Evolutionary conservation across 306 rosid species (phyloP).

Genomic region (Pyrus bretschneideri): DNA sequence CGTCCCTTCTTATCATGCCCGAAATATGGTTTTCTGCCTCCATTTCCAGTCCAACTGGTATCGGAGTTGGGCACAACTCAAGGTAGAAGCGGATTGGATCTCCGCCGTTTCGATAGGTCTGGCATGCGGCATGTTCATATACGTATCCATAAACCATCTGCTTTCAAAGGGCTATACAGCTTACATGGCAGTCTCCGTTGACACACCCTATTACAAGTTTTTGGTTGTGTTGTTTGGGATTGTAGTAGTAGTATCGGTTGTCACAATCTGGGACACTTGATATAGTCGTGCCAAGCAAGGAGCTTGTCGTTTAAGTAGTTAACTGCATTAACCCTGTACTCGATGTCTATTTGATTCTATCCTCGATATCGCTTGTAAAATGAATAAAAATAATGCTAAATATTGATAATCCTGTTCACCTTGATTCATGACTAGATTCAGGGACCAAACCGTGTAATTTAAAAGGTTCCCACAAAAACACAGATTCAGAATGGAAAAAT

Average conservation of each 20-base stretch:
- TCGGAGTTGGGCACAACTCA: constrained; percentile 68
- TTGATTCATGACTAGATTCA: no score
- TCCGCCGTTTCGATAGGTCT: constrained; percentile 67
- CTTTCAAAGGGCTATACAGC: constrained; percentile 54
- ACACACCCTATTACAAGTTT: constrained; percentile 39
- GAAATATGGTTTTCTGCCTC: constrained; percentile 60
- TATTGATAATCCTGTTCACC: no score
- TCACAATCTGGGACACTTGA: constrained; percentile 63
- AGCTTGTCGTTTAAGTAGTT: no score
- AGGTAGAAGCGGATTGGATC: constrained; percentile 73
- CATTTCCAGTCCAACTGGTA: constrained; percentile 73
- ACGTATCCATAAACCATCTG: constrained; percentile 66
- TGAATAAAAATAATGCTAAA: background rate
- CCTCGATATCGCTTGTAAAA: background rate
- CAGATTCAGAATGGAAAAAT: background rate
- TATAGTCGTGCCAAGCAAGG: no score
- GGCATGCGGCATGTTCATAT: constrained; percentile 84
- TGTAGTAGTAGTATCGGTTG: constrained; percentile 59
- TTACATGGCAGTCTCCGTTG: constrained; percentile 25
- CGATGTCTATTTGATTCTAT: background rate
- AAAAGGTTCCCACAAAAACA: background rate
- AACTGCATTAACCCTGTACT: no score
- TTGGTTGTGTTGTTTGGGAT: constrained; percentile 57
- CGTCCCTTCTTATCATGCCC: constrained; percentile 50
- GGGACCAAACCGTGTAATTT: no score